Percentiles rank a stretch among this genome's conserved stretches.
Evolutionary conservation across 306 rosid genomes (phyloP).

Genomic region (Acmispon strigosus): DNA sequence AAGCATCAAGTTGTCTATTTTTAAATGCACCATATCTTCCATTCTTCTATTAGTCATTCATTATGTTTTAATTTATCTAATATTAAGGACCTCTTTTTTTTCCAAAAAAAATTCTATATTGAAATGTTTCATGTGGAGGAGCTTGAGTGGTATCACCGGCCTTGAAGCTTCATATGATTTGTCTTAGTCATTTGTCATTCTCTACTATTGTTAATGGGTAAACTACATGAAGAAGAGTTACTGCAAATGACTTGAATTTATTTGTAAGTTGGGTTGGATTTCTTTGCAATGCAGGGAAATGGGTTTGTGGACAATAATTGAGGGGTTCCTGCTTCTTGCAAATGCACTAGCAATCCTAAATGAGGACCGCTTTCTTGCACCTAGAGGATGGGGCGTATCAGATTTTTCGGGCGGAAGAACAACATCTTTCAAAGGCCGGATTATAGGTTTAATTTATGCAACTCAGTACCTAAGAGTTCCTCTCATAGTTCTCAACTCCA

Average conservation of each 20-base stretch:
- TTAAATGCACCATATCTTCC: background rate
- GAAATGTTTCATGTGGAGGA: background rate
- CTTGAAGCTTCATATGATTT: conserved; percentile 4
- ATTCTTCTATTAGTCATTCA: background rate
- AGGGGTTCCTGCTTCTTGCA: too few relatives aligned
- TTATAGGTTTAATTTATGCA: conserved; percentile 79
- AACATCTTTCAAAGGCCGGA: too few relatives aligned
- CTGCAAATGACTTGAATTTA: conserved; percentile 11
- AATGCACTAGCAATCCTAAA: too few relatives aligned
- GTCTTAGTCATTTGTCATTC: background rate
- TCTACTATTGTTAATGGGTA: background rate
- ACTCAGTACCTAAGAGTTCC: conserved; percentile 80
- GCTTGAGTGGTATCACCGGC: background rate
- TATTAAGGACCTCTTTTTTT: background rate
- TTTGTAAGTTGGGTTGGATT: too few relatives aligned
- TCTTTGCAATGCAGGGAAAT: too few relatives aligned
- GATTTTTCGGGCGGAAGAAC: too few relatives aligned
- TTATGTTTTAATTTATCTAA: background rate
- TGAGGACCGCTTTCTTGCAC: too few relatives aligned
- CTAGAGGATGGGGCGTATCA: too few relatives aligned
- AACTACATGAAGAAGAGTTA: conserved; percentile 9
- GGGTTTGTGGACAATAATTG: too few relatives aligned
- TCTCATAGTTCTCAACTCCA: conserved; percentile 58
- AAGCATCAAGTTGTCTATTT: background rate
- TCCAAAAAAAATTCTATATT: background rate